Conservation (phyloP, 495 filamentous ascomycete species). For the Cladorrhinum samala region DNA sequence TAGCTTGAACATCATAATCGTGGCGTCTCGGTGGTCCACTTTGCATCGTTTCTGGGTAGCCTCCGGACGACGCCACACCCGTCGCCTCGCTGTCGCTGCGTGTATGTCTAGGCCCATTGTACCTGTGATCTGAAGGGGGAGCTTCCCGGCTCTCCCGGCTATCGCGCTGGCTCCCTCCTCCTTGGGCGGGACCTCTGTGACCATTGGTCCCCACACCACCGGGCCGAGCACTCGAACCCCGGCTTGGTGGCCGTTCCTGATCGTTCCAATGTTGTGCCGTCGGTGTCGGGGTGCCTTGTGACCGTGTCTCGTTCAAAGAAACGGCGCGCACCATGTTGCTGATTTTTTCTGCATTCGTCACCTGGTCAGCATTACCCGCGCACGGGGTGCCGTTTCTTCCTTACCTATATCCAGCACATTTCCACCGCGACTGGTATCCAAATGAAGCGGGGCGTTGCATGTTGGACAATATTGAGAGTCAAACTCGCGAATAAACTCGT, state of each 20-base stretch:
- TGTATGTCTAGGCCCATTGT: conserved; percentile 60
- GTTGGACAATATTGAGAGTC: conserved; percentile 94
- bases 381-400: neutral
- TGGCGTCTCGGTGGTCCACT: conserved; percentile 63
- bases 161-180: conserved; percentile 33
- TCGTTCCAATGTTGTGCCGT: conserved; percentile 44
- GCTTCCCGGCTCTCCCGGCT: conserved; percentile 54
- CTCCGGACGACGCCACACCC: conserved; percentile 64
- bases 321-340: conserved; percentile 89
- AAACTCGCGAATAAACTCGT: conserved; percentile 93
- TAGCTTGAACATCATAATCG: conserved; percentile 93
- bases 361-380: conserved; percentile 13
- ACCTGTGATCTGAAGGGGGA: conserved; percentile 53
- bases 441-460: conserved; percentile 84
- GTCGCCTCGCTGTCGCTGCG: conserved; percentile 66
- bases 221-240: conserved; percentile 39
- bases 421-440: conserved; percentile 92
- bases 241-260: conserved; percentile 44
- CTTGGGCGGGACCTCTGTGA: conserved; percentile 11
- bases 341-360: conserved; percentile 67
- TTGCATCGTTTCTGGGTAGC: conserved; percentile 63
- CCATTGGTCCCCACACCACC: conserved; percentile 23
- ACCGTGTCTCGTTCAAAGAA: conserved; percentile 59
- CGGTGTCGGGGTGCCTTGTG: conserved; percentile 43
- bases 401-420: conserved; percentile 91